A percentile compares a stretch with the other conserved stretches of the same genome.
These are phyloP conservation scores for Ophiostoma perfectum DNA, from an alignment of 2,329 filamentous ascomycete species.

Conservation along the genomic window DNA sequence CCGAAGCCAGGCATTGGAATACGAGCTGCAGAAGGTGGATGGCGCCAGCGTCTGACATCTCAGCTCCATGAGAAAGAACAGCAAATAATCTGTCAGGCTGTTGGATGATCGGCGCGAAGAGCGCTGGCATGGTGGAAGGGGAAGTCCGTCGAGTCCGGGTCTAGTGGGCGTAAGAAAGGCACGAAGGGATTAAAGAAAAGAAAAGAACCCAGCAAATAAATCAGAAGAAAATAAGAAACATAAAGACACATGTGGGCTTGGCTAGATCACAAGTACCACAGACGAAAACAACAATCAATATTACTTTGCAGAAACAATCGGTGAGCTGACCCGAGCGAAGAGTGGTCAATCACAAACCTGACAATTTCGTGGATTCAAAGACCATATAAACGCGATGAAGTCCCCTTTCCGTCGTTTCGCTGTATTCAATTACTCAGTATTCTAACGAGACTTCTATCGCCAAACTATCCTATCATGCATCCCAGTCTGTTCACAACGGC, in stretches of 20 bases:
- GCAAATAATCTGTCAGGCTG: not conserved
- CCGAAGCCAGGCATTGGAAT: not conserved
- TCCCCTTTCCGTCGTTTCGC: too few relatives aligned
- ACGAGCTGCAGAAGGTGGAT: not conserved
- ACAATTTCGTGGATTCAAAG: not conserved
- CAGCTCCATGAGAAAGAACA: not conserved
- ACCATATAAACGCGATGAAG: too few relatives aligned
- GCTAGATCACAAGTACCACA: not conserved
- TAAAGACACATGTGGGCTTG: not conserved
- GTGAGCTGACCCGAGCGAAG: not conserved
- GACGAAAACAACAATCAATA: not conserved
- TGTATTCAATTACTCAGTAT: too few relatives aligned
- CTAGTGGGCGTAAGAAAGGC: not conserved
- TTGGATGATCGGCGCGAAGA: not conserved
- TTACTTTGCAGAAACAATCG: not conserved
- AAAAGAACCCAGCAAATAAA: not conserved
- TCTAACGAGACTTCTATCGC: not conserved
- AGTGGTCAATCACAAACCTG: not conserved
- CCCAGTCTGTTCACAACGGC: not conserved
- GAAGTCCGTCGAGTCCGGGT: constrained; percentile 3
- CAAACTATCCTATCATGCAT: not conserved
- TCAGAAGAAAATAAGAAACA: not conserved
- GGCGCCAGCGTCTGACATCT: not conserved
- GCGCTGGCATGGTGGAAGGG: not conserved
- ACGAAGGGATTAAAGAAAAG: not conserved